Conservation (phyloP, 148 eudicot species). For the Amaranthus cruentus region DNA sequence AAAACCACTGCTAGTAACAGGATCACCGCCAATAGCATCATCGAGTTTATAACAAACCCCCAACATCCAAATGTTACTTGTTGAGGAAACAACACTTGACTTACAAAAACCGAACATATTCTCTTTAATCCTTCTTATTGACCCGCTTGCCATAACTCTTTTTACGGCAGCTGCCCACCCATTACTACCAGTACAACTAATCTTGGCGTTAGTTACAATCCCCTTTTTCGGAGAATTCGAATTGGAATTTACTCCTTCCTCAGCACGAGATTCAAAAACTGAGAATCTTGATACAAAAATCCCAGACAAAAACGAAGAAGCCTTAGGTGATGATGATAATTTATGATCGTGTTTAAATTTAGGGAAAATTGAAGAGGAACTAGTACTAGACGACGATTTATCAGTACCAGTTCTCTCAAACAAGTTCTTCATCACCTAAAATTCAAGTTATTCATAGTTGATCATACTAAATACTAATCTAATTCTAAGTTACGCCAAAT, state of each 20-base stretch:
- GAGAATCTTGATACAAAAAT: constrained; percentile 52
- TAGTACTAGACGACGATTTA: constrained; percentile 28
- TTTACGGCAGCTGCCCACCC: constrained; percentile 71
- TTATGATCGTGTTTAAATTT: constrained; percentile 37
- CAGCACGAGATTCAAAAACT: constrained; percentile 41
- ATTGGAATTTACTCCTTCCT: constrained; percentile 10
- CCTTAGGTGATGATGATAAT: constrained; percentile 24
- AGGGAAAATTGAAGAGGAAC: constrained; percentile 36
- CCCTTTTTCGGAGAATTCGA: constrained; percentile 31
- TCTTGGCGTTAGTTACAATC: background rate
- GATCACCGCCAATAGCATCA: constrained; percentile 46
- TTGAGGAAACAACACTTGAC: constrained; percentile 42
- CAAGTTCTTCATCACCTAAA: constrained; percentile 69
- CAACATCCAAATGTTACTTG: constrained; percentile 85
- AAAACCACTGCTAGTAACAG: constrained; percentile 51
- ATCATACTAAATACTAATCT: constrained; percentile 12
- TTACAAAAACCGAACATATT: constrained; percentile 56
- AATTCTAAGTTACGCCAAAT: background rate
- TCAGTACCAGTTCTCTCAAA: constrained; percentile 36
- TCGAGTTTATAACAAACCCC: constrained; percentile 77
- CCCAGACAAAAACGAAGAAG: constrained; percentile 43
- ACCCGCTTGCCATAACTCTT: constrained; percentile 67
- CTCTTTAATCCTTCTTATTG: constrained; percentile 82
- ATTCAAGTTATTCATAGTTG: constrained; percentile 19
- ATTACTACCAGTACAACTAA: constrained; percentile 33